phyloP scores from a whole-genome alignment of 257 asterid genomes.

The Penstemon eatonii region DNA sequence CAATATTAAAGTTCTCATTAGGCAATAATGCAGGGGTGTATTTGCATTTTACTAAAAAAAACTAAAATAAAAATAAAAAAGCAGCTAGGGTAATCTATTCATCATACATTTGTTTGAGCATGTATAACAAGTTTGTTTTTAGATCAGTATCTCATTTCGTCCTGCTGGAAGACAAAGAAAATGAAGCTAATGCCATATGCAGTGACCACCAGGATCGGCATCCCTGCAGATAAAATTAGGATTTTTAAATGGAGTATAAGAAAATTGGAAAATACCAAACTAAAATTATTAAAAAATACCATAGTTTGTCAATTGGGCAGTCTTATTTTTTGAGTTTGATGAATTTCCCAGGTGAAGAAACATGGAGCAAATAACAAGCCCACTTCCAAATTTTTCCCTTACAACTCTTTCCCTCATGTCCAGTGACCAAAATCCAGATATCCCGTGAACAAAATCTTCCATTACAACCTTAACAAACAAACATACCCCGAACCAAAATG shows the following conservation, averaged over 20 bases:
- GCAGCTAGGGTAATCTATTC: too few species aligned
- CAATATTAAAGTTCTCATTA: too few species aligned
- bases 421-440: conserved; percentile 44
- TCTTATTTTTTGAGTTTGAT: conserved; percentile 18
- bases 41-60: too few species aligned
- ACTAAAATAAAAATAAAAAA: too few species aligned
- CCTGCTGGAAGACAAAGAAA: conserved; percentile 40
- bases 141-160: conserved; percentile 30
- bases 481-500: conserved; percentile 45
- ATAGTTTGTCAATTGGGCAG: conserved; percentile 30
- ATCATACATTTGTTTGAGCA: conserved; percentile 16
- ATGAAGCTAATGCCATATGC: conserved; percentile 40
- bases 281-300: conserved; percentile 21
- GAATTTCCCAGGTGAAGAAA: conserved; percentile 33
- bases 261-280: neutral
- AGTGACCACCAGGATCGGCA: conserved; percentile 30
- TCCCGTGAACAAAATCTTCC: conserved; percentile 38
- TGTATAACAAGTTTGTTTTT: neutral
- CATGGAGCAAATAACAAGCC: conserved; percentile 59
- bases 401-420: conserved; percentile 65
- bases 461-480: conserved; percentile 51
- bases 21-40: too few species aligned
- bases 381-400: conserved; percentile 75
- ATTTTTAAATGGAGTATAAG: neutral
- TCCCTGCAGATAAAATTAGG: conserved; percentile 27